Base-by-base conservation (phyloP, 208 protist species). In the Crithidia mellificae region DNA sequence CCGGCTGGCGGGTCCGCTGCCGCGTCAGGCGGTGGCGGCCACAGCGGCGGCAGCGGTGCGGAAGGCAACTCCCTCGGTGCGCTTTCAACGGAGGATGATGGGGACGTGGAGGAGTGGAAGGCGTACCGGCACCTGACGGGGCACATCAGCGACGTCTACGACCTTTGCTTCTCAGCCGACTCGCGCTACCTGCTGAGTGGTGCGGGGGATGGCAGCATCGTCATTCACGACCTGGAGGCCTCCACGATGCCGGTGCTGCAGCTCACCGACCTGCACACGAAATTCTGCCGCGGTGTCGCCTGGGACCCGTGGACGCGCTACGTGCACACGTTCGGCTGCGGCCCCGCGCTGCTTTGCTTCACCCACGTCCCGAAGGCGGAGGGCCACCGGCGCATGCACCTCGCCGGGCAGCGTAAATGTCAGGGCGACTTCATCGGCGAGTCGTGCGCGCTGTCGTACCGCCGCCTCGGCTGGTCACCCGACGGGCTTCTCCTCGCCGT, bases 131-230 rank as follows among this genome's bases (percentile, higher is more conserved):
- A 92, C 74, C 77, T 96, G 39, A 81, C 78, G 9, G 90, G 90
- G 6, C 90, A 96, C 74, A 78, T 93, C 63, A 87, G 81, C 62
- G 90, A 96, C 68, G 88, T 93, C 39, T 91, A 91, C 46, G 90
- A 96, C 69, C 19, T 96, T 17, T 84, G 80, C 75, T 93, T 96
- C 64, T 96, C 90, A 0, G 84, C 90, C 9, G 85, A 93, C 73
- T 88, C 85, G 14, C 83, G 80, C 29, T 93, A 93, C 46, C 72
- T 96, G 19, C 47, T 96, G 22, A 93, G 81, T 72, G 87, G 80
- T 0, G 81, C 80, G 15, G 78, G 84, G 1, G 87, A 96, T 38
- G 90, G 90, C 54, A 91, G 84, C 63, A 74, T 96, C 43, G 78
- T 88, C 43, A 82, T 96, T 22, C 90, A 96, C 70, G 82, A 92